Evolutionary conservation across 352 stramenopile species (phyloP).

Genomic region (Blastocystis sp.): DNA sequence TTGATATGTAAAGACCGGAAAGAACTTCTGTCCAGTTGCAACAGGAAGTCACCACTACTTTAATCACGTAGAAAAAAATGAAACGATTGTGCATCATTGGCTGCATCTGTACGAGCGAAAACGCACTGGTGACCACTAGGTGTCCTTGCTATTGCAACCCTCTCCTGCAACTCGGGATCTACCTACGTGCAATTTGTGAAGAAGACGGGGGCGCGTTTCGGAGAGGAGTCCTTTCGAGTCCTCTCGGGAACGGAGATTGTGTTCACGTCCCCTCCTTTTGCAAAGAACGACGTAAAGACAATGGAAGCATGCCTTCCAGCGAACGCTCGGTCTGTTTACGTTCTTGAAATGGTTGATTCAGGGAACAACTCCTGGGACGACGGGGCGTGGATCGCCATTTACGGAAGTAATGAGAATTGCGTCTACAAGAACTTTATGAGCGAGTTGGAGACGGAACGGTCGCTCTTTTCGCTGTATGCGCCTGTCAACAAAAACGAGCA

Average conservation of each 20-base stretch:
- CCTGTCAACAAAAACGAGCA: neutral
- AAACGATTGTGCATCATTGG: too few relatives aligned
- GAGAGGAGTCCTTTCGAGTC: neutral
- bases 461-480: neutral
- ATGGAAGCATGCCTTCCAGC: neutral
- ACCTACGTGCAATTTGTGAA: neutral
- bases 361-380: neutral
- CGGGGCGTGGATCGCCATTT: neutral
- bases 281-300: neutral
- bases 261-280: neutral
- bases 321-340: neutral
- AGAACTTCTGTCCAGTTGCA: too few relatives aligned
- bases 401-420: conserved; percentile 9
- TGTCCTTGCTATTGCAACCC: too few relatives aligned
- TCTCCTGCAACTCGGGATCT: neutral
- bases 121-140: too few relatives aligned
- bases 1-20: too few relatives aligned
- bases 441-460: neutral
- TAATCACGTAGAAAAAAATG: too few relatives aligned
- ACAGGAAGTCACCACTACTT: too few relatives aligned
- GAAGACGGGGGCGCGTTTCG: neutral
- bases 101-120: too few relatives aligned
- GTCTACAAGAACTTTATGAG: conserved; percentile 10
- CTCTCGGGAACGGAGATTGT: neutral
- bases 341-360: neutral